These are phyloP conservation scores for Corchorus capsularis DNA, from an alignment of 345 rosid genomes.

Conservation along the genomic window DNA sequence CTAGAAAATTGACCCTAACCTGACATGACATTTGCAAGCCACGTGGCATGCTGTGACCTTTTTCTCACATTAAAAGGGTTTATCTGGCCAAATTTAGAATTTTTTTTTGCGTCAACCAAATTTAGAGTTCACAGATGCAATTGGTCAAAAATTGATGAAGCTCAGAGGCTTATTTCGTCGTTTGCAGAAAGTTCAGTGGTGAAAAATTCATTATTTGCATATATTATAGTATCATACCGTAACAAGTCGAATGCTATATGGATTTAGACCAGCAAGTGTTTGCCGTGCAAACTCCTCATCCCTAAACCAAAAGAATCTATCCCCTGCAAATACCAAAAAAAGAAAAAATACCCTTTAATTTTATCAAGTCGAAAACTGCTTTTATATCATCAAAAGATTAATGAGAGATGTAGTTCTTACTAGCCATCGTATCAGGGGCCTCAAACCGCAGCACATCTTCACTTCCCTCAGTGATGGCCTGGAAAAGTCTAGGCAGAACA, in stretches of 20 bases:
- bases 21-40: no score
- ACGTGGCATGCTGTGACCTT: no score
- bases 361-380: not conserved
- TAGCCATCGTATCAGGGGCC: constrained; percentile 46
- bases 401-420: constrained; percentile 30
- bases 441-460: constrained; percentile 56
- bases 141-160: no score
- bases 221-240: constrained; percentile 48
- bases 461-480: constrained; percentile 33
- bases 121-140: no score
- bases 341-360: not conserved
- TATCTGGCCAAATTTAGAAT: no score
- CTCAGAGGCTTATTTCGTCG: no score
- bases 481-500: constrained; percentile 59
- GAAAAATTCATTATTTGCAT: no score
- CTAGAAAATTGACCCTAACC: no score
- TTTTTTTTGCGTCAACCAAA: no score
- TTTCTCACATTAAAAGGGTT: no score
- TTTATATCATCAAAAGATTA: not conserved
- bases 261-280: constrained; percentile 83
- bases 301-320: constrained; percentile 70
- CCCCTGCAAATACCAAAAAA: constrained; percentile 43
- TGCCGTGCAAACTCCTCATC: constrained; percentile 83
- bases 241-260: constrained; percentile 48
- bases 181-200: no score